Conservation (phyloP, 192 early-diverging fungal species). For the Gryganskiella cystojenkinii region DNA sequence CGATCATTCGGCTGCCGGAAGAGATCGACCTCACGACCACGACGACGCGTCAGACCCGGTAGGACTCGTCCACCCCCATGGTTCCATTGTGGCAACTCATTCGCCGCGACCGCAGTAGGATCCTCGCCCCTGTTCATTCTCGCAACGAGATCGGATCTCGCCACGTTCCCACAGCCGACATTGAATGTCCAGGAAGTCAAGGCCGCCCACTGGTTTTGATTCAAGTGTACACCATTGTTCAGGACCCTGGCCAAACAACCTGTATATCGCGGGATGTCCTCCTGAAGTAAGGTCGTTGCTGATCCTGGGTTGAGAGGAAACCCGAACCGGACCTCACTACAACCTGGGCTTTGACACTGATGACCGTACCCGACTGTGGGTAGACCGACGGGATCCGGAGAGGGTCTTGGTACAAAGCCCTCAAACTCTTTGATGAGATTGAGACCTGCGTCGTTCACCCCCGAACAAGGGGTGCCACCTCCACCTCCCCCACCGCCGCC, state of each 20-base stretch:
- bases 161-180: conserved; percentile 43
- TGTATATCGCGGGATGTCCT: conserved; percentile 40
- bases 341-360: conserved; percentile 34
- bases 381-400: conserved; percentile 51
- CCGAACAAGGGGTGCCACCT: not conserved
- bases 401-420: conserved; percentile 41
- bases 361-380: conserved; percentile 58
- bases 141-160: conserved; percentile 45
- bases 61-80: conserved; percentile 42
- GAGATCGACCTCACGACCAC: conserved; percentile 44
- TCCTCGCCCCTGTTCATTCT: conserved; percentile 49
- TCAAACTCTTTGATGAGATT: conserved; percentile 49
- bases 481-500: no score
- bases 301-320: conserved; percentile 48
- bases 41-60: conserved; percentile 41
- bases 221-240: conserved; percentile 31
- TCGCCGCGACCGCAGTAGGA: conserved; percentile 37
- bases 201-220: conserved; percentile 54
- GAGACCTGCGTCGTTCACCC: conserved; percentile 30
- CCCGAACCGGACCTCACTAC: conserved; percentile 38
- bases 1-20: conserved; percentile 31
- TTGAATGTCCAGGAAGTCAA: conserved; percentile 57
- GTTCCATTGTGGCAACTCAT: conserved; percentile 58
- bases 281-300: conserved; percentile 43
- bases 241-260: conserved; percentile 42